Evolutionary conservation across 139 green algal genomes (phyloP).

Genomic region (Ulvella scutata): DNA sequence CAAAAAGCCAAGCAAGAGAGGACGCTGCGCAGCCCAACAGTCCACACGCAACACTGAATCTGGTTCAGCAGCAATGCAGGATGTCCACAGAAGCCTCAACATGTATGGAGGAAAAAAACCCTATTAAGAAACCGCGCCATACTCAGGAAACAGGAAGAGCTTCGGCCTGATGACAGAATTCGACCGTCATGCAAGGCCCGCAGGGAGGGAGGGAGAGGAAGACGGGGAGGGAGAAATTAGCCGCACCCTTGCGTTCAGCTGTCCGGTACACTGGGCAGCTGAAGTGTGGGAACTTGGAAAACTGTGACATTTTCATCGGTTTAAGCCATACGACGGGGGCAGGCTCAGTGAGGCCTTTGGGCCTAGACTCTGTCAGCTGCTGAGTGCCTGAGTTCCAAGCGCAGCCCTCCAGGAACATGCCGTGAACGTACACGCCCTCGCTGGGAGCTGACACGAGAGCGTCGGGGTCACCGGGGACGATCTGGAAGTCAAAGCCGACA

Average conservation of each 20-base stretch:
- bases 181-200: too few relatives aligned
- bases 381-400: conserved; percentile 21
- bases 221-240: too few relatives aligned
- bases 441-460: conserved; percentile 12
- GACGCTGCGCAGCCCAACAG: too few relatives aligned
- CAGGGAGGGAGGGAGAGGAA: too few relatives aligned
- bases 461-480: conserved; percentile 22
- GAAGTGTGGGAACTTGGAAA: conserved; percentile 36
- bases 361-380: conserved; percentile 24
- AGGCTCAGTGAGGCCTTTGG: conserved; percentile 25
- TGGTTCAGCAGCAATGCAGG: too few relatives aligned
- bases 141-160: too few relatives aligned
- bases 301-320: conserved; percentile 17
- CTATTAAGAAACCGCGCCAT: too few relatives aligned
- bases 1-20: too few relatives aligned
- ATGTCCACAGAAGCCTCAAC: too few relatives aligned
- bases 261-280: conserved; percentile 68
- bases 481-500: conserved; percentile 35
- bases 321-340: conserved; percentile 46
- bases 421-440: conserved; percentile 30
- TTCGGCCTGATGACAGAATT: too few relatives aligned
- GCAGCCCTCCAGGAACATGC: conserved; percentile 39
- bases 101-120: too few relatives aligned
- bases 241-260: conserved; percentile 39
- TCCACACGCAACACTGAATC: too few relatives aligned